Evolutionary conservation across 164 flowering plant species (phyloP).

Genomic region (Malania oleifera): DNA sequence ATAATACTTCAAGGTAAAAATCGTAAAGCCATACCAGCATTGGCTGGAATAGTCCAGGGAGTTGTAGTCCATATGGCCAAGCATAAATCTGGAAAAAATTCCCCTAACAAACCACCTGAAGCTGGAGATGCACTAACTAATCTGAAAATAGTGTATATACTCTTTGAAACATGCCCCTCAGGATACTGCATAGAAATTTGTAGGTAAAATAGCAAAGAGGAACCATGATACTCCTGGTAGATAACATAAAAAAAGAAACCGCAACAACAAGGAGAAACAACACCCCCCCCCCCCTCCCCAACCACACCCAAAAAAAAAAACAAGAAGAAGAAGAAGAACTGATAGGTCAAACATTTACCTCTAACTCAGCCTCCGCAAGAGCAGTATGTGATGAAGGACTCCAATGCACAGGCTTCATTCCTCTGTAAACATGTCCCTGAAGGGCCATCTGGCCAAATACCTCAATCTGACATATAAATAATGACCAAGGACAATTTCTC

Average conservation of each 20-base stretch:
- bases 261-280: too few species aligned
- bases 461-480: constrained; percentile 56
- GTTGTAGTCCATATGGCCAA: constrained; percentile 98
- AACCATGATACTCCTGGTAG: constrained; percentile 1
- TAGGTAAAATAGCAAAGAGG: background rate
- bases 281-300: background rate
- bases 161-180: constrained; percentile 88
- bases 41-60: constrained; percentile 99
- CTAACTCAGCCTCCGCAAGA: constrained; percentile 98
- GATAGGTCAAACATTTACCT: constrained; percentile 37
- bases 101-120: constrained; percentile 45
- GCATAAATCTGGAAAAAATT: constrained; percentile 70
- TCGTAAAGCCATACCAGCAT: constrained; percentile 84
- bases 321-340: background rate
- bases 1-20: background rate
- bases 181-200: constrained; percentile 65
- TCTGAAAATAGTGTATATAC: constrained; percentile 80
- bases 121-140: constrained; percentile 50
- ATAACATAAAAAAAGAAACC: background rate
- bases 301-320: too few species aligned
- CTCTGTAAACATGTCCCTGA: constrained; percentile 84
- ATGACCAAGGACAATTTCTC: constrained; percentile 6
- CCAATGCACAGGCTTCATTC: constrained; percentile 98
- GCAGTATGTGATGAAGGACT: constrained; percentile 98
- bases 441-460: constrained; percentile 89